Evolutionary conservation across 208 protist genomes (phyloP).

Genomic region (Crithidia brevicula): DNA sequence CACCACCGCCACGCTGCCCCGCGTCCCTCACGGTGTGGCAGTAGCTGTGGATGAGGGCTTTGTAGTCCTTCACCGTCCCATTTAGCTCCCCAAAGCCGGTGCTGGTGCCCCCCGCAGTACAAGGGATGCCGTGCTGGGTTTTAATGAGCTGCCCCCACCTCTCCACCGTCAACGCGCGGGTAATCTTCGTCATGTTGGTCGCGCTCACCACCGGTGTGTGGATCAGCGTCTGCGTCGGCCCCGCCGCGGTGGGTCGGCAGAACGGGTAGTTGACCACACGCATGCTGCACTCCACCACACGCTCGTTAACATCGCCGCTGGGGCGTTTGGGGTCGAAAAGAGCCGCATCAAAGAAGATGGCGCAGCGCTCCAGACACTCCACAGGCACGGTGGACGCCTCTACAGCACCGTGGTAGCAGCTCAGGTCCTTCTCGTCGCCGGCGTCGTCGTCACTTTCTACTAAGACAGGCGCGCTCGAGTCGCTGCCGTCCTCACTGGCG

Average conservation of each 20-base stretch:
- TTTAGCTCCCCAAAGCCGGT: conserved; percentile 14
- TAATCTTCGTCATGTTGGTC: conserved; percentile 10
- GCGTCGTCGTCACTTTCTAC: background rate
- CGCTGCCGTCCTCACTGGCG: background rate
- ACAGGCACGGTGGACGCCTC: conserved; percentile 16
- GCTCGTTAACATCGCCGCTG: conserved; percentile 7
- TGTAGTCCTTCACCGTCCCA: conserved; percentile 7
- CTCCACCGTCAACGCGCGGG: conserved; percentile 8
- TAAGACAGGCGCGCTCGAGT: background rate
- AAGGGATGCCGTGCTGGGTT: conserved; percentile 20
- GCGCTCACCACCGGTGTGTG: conserved; percentile 14
- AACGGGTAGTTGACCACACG: conserved; percentile 31
- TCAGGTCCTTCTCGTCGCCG: background rate
- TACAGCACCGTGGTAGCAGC: background rate
- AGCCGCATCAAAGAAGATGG: conserved; percentile 37
- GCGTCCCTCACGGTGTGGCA: conserved; percentile 7
- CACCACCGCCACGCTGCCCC: background rate
- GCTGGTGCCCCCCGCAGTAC: background rate
- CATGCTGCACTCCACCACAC: conserved; percentile 31
- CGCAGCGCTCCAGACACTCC: conserved; percentile 40
- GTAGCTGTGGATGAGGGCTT: background rate
- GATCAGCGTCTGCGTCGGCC: conserved; percentile 14
- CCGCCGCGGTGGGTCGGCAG: conserved; percentile 3
- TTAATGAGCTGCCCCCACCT: conserved; percentile 6
- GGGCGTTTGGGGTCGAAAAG: conserved; percentile 12